Conservation (phyloP, 1,284 basidiomycete genomes). For the Leccinum griseonigrum region DNA sequence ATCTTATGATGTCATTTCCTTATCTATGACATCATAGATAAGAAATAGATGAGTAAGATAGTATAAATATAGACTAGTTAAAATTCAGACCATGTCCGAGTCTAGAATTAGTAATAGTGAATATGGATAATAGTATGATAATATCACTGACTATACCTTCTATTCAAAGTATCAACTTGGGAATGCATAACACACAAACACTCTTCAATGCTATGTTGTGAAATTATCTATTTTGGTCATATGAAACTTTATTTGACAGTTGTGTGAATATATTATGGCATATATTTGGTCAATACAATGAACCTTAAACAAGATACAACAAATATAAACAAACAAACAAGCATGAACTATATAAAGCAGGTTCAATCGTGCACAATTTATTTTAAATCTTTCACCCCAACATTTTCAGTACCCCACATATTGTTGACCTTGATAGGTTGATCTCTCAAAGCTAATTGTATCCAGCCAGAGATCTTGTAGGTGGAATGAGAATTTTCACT, state of each 20-base stretch:
- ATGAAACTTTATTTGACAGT: not conserved
- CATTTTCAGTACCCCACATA: not conserved
- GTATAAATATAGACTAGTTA: not conserved
- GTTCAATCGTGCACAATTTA: not conserved
- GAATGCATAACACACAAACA: too few species aligned
- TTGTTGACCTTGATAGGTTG: not conserved
- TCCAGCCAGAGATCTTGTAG: not conserved
- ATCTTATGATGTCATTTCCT: not conserved
- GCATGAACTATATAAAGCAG: not conserved
- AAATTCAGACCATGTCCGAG: not conserved
- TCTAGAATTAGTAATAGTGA: not conserved
- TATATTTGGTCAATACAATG: not conserved
- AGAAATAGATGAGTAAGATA: not conserved
- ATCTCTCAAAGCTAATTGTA: not conserved
- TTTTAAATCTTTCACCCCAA: not conserved
- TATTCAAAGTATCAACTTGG: too few species aligned
- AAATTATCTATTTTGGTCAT: not conserved
- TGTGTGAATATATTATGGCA: not conserved
- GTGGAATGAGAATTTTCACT: not conserved
- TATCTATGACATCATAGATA: not conserved
- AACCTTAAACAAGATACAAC: not conserved
- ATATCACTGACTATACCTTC: too few species aligned
- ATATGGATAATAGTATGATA: too few species aligned
- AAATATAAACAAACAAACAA: not conserved
- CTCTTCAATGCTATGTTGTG: too few species aligned